These are phyloP conservation scores for Kazachstania taianensis DNA, from an alignment of 805 yeast species.

Conservation along the genomic window DNA sequence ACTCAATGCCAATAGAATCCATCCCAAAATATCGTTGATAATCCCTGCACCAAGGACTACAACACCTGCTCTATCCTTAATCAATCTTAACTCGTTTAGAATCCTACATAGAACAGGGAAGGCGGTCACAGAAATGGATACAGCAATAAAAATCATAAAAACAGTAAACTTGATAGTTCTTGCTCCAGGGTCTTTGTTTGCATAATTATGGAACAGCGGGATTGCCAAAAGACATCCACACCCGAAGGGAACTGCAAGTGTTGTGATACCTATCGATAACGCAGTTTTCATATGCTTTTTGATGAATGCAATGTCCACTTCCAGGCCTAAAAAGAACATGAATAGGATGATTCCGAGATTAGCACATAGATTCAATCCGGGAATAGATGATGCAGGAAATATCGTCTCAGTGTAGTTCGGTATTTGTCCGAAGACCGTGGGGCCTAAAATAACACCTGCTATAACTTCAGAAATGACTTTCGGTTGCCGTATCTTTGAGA, in stretches of 20 bases:
- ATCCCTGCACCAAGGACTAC: conserved; percentile 78
- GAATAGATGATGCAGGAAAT: conserved; percentile 53
- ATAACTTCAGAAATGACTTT: conserved; percentile 75
- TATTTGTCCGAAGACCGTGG: conserved; percentile 62
- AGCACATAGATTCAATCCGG: conserved; percentile 57
- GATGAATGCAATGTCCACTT: conserved; percentile 61
- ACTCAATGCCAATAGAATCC: conserved; percentile 68
- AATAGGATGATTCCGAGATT: conserved; percentile 67
- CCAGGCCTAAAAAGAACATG: conserved; percentile 68
- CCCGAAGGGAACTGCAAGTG: conserved; percentile 73
- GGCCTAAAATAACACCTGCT: conserved; percentile 67
- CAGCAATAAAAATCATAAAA: conserved; percentile 71
- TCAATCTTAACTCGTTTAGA: conserved; percentile 57
- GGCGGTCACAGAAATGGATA: conserved; percentile 77
- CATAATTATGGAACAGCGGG: conserved; percentile 54
- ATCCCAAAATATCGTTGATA: conserved; percentile 67
- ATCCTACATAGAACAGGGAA: conserved; percentile 78
- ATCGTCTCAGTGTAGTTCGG: conserved; percentile 56
- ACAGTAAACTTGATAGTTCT: conserved; percentile 51
- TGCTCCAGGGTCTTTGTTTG: conserved; percentile 22
- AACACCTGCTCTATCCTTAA: conserved; percentile 62
- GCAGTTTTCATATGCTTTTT: conserved; percentile 53
- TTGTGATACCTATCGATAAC: conserved; percentile 54
- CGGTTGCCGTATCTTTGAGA: conserved; percentile 59
- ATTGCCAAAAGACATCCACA: conserved; percentile 63